These are phyloP conservation scores for Trifolium dubium DNA, from an alignment of 306 rosid genomes.

Conservation along the genomic window DNA sequence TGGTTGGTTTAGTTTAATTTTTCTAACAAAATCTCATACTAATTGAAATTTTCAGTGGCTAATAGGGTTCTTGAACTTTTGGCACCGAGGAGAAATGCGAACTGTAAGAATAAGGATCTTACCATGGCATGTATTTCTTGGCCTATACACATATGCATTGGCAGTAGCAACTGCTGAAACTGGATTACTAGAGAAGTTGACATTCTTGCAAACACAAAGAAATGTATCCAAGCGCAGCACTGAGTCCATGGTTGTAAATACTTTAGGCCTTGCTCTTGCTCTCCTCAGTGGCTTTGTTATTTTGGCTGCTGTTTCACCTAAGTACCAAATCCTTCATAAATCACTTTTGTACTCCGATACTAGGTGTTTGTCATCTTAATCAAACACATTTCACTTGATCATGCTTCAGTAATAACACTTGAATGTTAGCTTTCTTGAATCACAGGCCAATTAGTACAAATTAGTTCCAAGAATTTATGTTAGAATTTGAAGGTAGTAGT, in stretches of 20 bases:
- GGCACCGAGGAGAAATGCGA: conserved; percentile 81
- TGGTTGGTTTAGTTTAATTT: too few species aligned
- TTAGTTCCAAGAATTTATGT: too few species aligned
- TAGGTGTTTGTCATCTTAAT: conserved; percentile 47
- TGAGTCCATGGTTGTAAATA: conserved; percentile 74
- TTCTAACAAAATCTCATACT: too few species aligned
- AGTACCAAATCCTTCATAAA: conserved; percentile 47
- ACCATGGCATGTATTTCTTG: conserved; percentile 89
- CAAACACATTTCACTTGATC: neutral
- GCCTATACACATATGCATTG: conserved; percentile 75
- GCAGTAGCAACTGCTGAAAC: conserved; percentile 93
- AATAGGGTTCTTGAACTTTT: conserved; percentile 83
- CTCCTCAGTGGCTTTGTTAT: conserved; percentile 69
- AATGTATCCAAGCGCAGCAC: conserved; percentile 56
- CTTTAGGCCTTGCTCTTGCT: conserved; percentile 70
- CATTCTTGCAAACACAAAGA: conserved; percentile 72
- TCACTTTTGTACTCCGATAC: conserved; percentile 58
- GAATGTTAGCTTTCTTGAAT: too few species aligned
- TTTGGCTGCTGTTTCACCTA: conserved; percentile 76
- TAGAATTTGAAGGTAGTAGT: too few species aligned
- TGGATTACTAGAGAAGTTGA: conserved; percentile 81
- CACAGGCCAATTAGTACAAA: neutral
- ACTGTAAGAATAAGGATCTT: conserved; percentile 60
- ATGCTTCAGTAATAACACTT: neutral
- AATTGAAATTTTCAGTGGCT: conserved; percentile 57